These are phyloP conservation scores for Lenwebbia sp. DNA, from an alignment of 345 rosid species.

Conservation along the genomic window DNA sequence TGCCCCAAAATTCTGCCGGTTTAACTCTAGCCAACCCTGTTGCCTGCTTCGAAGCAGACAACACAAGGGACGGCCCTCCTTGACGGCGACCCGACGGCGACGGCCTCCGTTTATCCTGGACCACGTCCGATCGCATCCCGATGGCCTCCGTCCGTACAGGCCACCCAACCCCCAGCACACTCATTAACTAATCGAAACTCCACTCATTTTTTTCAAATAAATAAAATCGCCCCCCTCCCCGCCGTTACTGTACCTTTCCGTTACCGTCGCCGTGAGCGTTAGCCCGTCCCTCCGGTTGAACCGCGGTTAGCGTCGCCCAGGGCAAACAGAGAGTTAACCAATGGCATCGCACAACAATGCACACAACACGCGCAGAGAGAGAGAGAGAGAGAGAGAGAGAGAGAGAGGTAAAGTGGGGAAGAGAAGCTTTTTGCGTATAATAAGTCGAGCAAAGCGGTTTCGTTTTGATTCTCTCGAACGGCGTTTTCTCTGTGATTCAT, in stretches of 20 bases:
- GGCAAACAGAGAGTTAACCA: constrained; percentile 1
- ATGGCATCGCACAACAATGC: background rate
- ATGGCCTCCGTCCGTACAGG: background rate
- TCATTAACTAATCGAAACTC: background rate
- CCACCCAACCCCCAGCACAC: background rate
- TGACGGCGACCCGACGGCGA: constrained; percentile 18
- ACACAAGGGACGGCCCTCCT: constrained; percentile 30
- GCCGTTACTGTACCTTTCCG: constrained; percentile 2
- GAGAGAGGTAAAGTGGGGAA: constrained; percentile 3
- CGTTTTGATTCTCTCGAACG: constrained; percentile 21
- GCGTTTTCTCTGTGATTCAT: constrained; percentile 10
- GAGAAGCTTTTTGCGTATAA: constrained; percentile 19
- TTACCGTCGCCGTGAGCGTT: constrained; percentile 1
- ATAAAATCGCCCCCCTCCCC: background rate
- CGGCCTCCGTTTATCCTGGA: constrained; percentile 12
- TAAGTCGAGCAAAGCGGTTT: constrained; percentile 22
- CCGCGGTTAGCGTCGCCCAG: constrained; percentile 5
- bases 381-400: constrained; percentile 9
- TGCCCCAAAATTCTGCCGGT: constrained; percentile 35
- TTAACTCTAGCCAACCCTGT: constrained; percentile 43
- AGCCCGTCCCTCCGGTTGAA: background rate
- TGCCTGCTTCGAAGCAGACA: constrained; percentile 66
- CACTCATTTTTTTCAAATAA: background rate
- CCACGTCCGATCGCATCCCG: constrained; percentile 13
- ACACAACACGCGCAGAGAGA: background rate